These are phyloP conservation scores for Penicillium sp. DNA, from an alignment of 2,329 filamentous ascomycete genomes.

Conservation along the genomic window DNA sequence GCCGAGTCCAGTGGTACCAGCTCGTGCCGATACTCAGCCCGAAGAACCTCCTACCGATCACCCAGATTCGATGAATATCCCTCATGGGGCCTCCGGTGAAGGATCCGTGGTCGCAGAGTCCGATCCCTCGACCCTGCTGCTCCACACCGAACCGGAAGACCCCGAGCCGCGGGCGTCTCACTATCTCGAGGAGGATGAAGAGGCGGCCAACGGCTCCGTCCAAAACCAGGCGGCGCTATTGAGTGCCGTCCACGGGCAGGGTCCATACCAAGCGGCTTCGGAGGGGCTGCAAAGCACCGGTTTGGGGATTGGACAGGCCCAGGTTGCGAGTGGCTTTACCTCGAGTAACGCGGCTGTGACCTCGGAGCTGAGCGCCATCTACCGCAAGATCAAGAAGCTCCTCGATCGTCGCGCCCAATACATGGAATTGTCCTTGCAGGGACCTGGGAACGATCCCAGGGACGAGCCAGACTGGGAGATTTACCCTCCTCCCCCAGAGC, in stretches of 20 bases:
- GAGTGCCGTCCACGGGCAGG: conserved; percentile 56
- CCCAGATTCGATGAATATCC: background rate
- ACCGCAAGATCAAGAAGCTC: conserved; percentile 87
- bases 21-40: conserved; percentile 15
- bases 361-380: conserved; percentile 81
- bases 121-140: conserved; percentile 8
- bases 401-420: conserved; percentile 87
- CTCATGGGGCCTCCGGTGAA: conserved; percentile 2
- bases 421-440: conserved; percentile 80
- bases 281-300: conserved; percentile 61
- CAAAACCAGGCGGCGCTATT: conserved; percentile 55
- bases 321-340: conserved; percentile 64
- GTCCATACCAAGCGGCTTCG: conserved; percentile 53
- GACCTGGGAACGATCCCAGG: conserved; percentile 81
- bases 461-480: conserved; percentile 82
- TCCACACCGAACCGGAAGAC: conserved; percentile 13
- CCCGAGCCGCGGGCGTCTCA: background rate
- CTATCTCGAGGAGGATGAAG: conserved; percentile 25
- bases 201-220: conserved; percentile 52
- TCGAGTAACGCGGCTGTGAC: conserved; percentile 78
- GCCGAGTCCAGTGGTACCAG: conserved; percentile 34
- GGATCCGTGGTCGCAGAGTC: conserved; percentile 14
- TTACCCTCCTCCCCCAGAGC: conserved; percentile 88
- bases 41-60: conserved; percentile 7
- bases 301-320: conserved; percentile 62